Evolutionary conservation across 2,329 filamentous ascomycete species (phyloP), one percentile per base, ranked within the genome.

Genomic region (Fusarium sublunatum): DNA sequence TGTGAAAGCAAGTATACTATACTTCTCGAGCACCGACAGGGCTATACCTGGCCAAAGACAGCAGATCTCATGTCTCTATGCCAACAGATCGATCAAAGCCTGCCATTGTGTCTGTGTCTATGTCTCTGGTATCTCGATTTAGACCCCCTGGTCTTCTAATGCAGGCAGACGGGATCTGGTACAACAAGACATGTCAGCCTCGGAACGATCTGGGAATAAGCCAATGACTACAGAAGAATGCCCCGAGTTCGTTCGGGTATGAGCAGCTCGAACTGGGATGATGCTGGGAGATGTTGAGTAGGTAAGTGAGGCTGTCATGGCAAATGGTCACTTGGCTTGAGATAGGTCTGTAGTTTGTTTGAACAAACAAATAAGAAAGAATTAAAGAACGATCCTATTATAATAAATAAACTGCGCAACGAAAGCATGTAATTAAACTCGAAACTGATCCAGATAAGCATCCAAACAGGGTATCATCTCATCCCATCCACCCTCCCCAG

Each of bases 161-260:
- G 67, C 64, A 66, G 40, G 50, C 42, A 36, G 50, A 58, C 68
- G 40, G 55, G 69, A 71, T 71, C 68, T 71, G 55, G 68, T 70
- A 26, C 50, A 41, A 70, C 66, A 13, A 32, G 49, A 45, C 35
- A 51, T 51, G 53, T 32, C 54, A 59, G 61, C 43, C 47, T 60
- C 41, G 61, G 65, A 39, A 44, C 41, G 29, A 53, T 45, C 47
- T 45, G 48, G 41, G 39, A 42, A 24, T 15, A 53, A 58, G 61
- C 61, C 60, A 64, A 58, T 66, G 42, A 36, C 41, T 43, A 52
- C 35, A 47, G 46, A 50, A 40, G 40, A 49, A 48, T 29, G 51
- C 26, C 46, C 59, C 40, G 47, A 39, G 22, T 53, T 45, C 29
- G 45, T 39, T 31, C 46, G 54, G 42, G 45, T 44, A 34, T 58